Conservation (phyloP, 2,329 filamentous ascomycete species). For the Alternaria hordeiaustralica region DNA sequence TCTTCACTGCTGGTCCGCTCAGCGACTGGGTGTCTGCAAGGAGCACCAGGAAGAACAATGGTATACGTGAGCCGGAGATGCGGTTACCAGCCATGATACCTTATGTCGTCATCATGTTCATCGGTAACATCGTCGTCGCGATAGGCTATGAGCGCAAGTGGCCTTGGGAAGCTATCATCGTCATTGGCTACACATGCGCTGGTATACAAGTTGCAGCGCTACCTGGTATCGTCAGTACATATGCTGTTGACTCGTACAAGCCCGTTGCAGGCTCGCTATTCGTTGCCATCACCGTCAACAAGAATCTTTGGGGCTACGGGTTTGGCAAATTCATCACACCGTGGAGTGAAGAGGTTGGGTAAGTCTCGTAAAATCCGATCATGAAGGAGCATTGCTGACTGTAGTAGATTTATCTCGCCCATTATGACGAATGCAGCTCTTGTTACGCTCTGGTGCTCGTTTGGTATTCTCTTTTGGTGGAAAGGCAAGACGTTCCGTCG, state of each 20-base stretch:
- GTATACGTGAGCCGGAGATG: constrained; percentile 66
- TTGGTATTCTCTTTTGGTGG: constrained; percentile 63
- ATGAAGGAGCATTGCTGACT: constrained; percentile 9
- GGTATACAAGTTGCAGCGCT: constrained; percentile 67
- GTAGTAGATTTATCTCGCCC: constrained; percentile 53
- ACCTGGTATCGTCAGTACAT: constrained; percentile 64
- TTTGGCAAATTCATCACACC: constrained; percentile 63
- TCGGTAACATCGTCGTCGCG: constrained; percentile 64
- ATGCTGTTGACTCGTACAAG: constrained; percentile 70
- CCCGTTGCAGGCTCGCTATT: constrained; percentile 66
- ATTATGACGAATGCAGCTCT: constrained; percentile 67
- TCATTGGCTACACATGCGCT: constrained; percentile 64
- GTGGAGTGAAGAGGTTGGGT: constrained; percentile 59
- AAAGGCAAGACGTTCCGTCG: constrained; percentile 65
- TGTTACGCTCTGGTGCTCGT: constrained; percentile 60
- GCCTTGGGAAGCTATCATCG: constrained; percentile 63
- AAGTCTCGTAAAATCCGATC: constrained; percentile 5
- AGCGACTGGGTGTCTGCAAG: constrained; percentile 64
- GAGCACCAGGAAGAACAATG: constrained; percentile 60
- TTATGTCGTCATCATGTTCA: constrained; percentile 62
- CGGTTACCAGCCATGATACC: constrained; percentile 63
- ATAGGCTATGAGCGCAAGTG: constrained; percentile 61
- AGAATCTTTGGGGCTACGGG: constrained; percentile 69
- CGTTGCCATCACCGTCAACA: constrained; percentile 68
- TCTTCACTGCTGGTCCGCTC: constrained; percentile 62